Evolutionary conservation across 2,329 filamentous ascomycete species (phyloP), one percentile per base, ranked within the genome.

Genomic region (Didymella keratinophila): DNA sequence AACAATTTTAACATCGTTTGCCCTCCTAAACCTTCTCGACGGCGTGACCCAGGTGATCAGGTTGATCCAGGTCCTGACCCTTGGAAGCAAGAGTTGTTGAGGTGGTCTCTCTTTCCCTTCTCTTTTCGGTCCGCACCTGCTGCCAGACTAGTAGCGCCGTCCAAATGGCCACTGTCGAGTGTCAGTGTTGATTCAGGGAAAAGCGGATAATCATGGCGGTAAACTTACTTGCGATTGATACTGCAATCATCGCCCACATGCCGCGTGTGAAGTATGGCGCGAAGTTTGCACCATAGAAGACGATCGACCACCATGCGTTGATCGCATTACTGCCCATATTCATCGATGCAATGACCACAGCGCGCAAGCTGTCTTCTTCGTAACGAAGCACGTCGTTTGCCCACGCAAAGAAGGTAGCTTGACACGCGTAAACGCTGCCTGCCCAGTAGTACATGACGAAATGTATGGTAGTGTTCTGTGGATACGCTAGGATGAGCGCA

Each of bases 401-500:
- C 89, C 89, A 91, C 0, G 89, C 89, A 64, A 92, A 91, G 65
- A 91, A 91, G 0, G 86, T 89, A 0, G 89, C 88, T 73, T 92
- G 88, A 67, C 88, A 89, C 0, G 89, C 88, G 64, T 91, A 91
- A 0, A 90, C 86, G 3, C 83, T 79, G 0, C 89, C 89, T 0
- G 88, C 86, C 84, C 86, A 88, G 72, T 90, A 91, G 65, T 90
- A 91, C 4, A 87, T 87, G 0, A 74, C 87, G 60, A 91, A 89
- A 0, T 86, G 82, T 1, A 84, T 78, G 0, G 81, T 69, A 0
- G 85, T 88, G 2, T 81, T 83, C 0, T 78, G 74, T 0, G 82
- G 80, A 37, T 32, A 81, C 0, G 81, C 81, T 0, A 91, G 76
- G 2, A 91, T 84, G 80, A 91, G 83, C 4, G 83, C 81, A 0